Evolutionary conservation across 768 basidiomycete species (phyloP), one percentile per base, ranked within the genome.

Genomic region (Lenzites betulinus): DNA sequence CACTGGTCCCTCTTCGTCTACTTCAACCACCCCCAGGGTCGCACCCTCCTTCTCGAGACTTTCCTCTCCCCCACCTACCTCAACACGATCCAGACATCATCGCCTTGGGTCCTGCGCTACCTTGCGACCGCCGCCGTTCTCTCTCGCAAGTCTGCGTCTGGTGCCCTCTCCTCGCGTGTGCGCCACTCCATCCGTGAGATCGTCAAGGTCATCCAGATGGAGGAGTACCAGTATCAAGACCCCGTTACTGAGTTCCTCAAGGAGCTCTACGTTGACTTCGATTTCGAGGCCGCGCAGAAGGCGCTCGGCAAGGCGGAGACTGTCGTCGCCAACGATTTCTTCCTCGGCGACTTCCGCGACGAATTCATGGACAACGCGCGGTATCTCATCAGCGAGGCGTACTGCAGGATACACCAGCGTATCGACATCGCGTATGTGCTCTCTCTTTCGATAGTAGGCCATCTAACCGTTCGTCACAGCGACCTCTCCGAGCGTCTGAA

Each of bases 1-100:
- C 97, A 98, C 76, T 99, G 96, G 97, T 92, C 90, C 1, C 86
- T 99, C 50, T 98, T 98, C 74, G 94, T 98, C 57, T 98, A 96
- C 78, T 99, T 95, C 81, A 98, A 97, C 78, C 93, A 98, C 75
- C 87, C 88, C 0, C 86, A 95, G 67, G 95, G 93, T 26, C 88
- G 95, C 42, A 92, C 91, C 0, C 85, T 93, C 18, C 87, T 98
- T 58, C 88, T 99, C 66, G 97, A 98, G 71, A 93, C 92, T 0
- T 99, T 98, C 88, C 89, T 98, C 71, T 84, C 91, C 20, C 95
- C 95, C 1, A 91, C 92, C 0, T 98, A 98, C 80, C 90, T 99
- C 73, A 97, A 98, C 79, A 98, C 97, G 13, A 95, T 98, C 73
- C 97, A 98, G 74, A 97, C 95, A 0, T 87, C 94, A 4, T 92